Evolutionary conservation across 2,329 filamentous ascomycete species (phyloP), one percentile per base, ranked within the genome.

Genomic region (Exophiala xenobiotica): DNA sequence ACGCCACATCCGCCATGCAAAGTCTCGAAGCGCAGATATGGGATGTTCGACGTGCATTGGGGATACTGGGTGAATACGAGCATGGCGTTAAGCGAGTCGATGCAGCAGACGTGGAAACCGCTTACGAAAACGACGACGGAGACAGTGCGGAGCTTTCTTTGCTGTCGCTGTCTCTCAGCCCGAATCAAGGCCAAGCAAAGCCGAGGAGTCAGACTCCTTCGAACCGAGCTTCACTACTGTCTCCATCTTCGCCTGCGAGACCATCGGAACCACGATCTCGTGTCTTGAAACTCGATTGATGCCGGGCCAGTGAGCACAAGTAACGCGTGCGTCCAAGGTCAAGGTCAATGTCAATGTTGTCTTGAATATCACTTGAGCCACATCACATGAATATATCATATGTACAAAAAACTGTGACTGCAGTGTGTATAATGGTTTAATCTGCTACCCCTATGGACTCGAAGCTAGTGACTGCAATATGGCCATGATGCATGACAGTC

Each of bases 1-100:
- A 63, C 38, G 61, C 70, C 3, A 53, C 65, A 4, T 60, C 63
- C n/a, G 66, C 72, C 55, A 73, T 77, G 69, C 67, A 64, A 22
- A 47, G 48, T 12, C 51, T 74, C 27, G 74, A 77, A 57, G 61
- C 65, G 16, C 62, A 70, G 45, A 67, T 77, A 19, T 53, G 56
- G 51, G 19, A 14, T 9, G 2, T 51, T 14, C 51, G 60, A 16
- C 39, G 48, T 3, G 46, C 55, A 5, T 35, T 60, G 5, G 58
- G 47, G 20, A 20, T 47, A 4, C 9, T 38, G 5, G 42, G 49
- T 8, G 23, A 46, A 19, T 46, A 53, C 26, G 44, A 43, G 14
- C 2, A 24, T 33, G 29, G 19, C 29, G 22, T n/a, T 18, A n/a
- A 9, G 14, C 4, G 1, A 8, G 29, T 14, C 6, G 16, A 33